phyloP scores from a whole-genome alignment of 1,139 yeast genomes.

The Blastobotrys raffinosifermentans region DNA sequence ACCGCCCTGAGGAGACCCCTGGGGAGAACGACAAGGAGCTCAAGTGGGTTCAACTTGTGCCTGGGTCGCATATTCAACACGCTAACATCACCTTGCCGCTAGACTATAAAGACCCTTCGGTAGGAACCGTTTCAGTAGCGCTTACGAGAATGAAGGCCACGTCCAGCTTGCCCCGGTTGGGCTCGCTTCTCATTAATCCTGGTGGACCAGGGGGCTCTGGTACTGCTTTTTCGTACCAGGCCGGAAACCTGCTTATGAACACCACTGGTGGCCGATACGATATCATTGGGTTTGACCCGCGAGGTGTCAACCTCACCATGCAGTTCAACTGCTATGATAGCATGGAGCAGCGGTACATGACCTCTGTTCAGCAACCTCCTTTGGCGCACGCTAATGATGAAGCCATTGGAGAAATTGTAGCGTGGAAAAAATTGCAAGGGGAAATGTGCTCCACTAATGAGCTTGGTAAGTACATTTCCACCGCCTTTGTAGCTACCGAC shows the following conservation, averaged over 20 bases:
- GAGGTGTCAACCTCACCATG: constrained; percentile 14
- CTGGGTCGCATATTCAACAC: constrained; percentile 7
- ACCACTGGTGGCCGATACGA: constrained; percentile 15
- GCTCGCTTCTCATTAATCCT: constrained; percentile 15
- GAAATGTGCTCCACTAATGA: constrained; percentile 11
- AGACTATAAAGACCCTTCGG: constrained; percentile 13
- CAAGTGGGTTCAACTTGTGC: not conserved
- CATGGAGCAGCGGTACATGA: not conserved
- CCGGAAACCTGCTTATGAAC: constrained; percentile 8
- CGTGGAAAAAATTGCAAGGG: constrained; percentile 8
- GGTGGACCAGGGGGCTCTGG: constrained; percentile 20
- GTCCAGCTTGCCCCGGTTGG: constrained; percentile 8
- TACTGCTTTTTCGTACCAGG: constrained; percentile 9
- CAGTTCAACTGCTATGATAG: constrained; percentile 9
- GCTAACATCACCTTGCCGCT: constrained; percentile 13
- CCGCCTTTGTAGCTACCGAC: constrained; percentile 17
- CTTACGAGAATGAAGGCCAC: constrained; percentile 12
- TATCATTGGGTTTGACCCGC: constrained; percentile 17
- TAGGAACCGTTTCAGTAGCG: constrained; percentile 13
- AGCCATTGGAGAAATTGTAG: constrained; percentile 9
- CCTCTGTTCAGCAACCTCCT: constrained; percentile 4
- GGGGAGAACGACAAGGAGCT: no score
- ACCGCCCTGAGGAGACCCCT: no score
- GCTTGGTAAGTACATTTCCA: constrained; percentile 13
- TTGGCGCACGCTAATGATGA: constrained; percentile 8